These are phyloP conservation scores for Citrus trifoliata DNA, from an alignment of 345 rosid species.

Conservation along the genomic window DNA sequence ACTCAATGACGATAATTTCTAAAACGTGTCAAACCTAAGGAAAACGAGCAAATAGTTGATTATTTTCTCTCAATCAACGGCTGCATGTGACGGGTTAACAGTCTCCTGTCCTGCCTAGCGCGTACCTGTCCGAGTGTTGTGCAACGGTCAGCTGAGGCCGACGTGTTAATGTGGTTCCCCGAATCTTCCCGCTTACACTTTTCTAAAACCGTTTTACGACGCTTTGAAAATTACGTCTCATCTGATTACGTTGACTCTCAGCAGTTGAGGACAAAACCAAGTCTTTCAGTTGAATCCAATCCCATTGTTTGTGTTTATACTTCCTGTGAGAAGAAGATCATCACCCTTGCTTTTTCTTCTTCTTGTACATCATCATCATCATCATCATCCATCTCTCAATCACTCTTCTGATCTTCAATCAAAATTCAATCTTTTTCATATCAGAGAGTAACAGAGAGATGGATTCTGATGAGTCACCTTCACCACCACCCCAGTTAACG, in stretches of 20 bases:
- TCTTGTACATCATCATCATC: neutral
- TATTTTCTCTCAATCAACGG: no score
- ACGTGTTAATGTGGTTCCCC: neutral
- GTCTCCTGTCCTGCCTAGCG: no score
- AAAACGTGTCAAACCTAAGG: neutral
- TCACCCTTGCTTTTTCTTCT: neutral
- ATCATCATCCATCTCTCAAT: neutral
- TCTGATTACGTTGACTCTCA: neutral
- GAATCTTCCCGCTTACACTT: neutral
- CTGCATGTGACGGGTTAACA: no score
- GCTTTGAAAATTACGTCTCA: no score
- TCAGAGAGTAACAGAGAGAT: conserved; percentile 18
- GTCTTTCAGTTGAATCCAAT: neutral
- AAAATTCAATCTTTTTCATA: no score
- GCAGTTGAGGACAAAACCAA: neutral
- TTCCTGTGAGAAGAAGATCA: no score
- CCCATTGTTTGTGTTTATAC: no score
- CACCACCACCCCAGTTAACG: conserved; percentile 16
- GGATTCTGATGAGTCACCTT: conserved; percentile 40
- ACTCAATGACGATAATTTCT: no score
- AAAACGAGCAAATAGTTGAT: neutral
- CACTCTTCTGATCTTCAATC: neutral
- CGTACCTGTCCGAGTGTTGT: no score
- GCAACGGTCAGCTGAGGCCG: neutral
- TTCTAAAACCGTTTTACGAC: no score